Base-by-base conservation (phyloP, 2,329 filamentous ascomycete genomes). In the Aureobasidium sp. region DNA sequence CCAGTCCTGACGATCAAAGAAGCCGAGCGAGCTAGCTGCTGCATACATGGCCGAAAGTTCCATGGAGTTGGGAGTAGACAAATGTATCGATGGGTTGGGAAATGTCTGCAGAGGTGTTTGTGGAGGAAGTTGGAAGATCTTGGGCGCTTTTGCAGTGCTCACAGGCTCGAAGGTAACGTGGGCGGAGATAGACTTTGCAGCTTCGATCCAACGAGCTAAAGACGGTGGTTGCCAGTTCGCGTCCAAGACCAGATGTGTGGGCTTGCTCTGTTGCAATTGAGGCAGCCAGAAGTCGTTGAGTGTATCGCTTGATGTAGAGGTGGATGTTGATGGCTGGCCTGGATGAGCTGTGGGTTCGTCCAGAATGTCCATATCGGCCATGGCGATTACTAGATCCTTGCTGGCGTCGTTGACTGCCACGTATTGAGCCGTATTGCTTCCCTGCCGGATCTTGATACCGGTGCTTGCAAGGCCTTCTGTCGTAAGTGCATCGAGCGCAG, bases 341-440 rank as follows among this genome's bases (percentile, higher is more conserved):
- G 50, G 50, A n/a, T 24, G 37, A 8, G 60, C 49, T 42, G 59
- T 52, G 44, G 60, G 49, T 39, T 66, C 54, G 67, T 85, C 80
- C 42, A 96, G 83, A 68, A 96, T 93, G 61, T 81, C 83, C 91
- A 97, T 97, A 71, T 97, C 94, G 5, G 93, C 92, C 90, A 97
- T 96, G 49, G 91, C 93, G 65, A 97, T 75, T n/a, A 92, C 81
- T 2, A 99, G 83, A 65, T 92, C 88, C 73, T 91, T 95, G 63
- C 87, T 84, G 0, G 79, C 79, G 70, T 95, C 89, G 71, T 97
- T 99, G 66, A 97, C 79, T 17, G 93, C 89, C 3, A 97, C 84
- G 72, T 97, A 97, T 72, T 97, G 91, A 0, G 92, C 91, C 1
- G 93, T 97, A 61, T 89, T 82, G 35, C 80, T 81, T 1, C 81